Evolutionary conservation across 257 asterid genomes (phyloP).

Genomic region (Solanum appendiculatum): DNA sequence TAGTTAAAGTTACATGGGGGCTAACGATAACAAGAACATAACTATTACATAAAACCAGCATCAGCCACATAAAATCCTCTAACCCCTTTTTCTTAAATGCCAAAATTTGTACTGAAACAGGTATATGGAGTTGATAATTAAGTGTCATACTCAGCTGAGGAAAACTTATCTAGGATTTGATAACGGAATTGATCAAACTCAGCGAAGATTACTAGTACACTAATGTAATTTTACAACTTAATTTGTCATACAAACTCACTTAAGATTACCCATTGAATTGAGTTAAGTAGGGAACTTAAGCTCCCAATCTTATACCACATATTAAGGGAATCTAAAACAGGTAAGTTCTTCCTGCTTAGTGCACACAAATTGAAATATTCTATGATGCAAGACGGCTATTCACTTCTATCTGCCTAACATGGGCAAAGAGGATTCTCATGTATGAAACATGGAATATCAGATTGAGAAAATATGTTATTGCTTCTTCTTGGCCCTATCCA

Average conservation of each 20-base stretch:
- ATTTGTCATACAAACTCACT: not conserved
- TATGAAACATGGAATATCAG: no score
- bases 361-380: no score
- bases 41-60: not conserved
- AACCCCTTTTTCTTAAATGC: not conserved
- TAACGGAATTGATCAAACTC: not conserved
- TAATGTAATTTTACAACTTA: not conserved
- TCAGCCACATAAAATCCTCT: not conserved
- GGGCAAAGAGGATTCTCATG: no score
- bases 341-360: no score
- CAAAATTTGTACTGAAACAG: not conserved
- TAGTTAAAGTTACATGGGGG: not conserved
- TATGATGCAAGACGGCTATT: no score
- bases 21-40: not conserved
- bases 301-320: no score
- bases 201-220: not conserved
- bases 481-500: no score
- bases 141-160: not conserved
- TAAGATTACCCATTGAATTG: not conserved
- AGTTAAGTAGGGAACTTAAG: not conserved
- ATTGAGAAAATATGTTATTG: no score
- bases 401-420: no score
- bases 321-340: no score
- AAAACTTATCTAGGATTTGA: not conserved
- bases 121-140: not conserved